Evolutionary conservation across 108 stramenopile genomes (phyloP), one percentile per base, ranked within the genome.

Genomic region (Stephanodiscus minutulus): DNA sequence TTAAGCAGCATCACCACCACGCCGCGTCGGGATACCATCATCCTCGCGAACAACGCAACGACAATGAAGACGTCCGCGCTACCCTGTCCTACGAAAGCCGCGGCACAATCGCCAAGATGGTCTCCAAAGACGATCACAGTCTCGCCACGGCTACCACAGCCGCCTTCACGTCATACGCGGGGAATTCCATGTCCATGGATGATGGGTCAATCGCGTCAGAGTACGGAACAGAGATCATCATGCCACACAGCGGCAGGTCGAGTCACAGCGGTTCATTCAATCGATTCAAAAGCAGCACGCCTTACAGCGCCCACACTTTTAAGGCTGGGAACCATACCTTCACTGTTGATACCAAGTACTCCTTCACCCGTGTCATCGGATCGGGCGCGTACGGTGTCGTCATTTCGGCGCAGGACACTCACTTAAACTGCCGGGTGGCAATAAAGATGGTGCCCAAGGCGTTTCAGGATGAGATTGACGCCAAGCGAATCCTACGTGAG

Each of bases 381-480:
- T 96, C 94, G 4, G 98, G 98, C 20, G 97, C 98, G 2, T 99
- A 99, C 64, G 99, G 99, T 12, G 98, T 98, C 13, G 99, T 99
- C 27, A 98, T 99, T 31, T 94, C 88, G 6, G 91, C 92, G 3
- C 81, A 82, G 15, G 93, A 96, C 61, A 74, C 82, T 33, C 88
- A 82, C 25, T 63, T 61, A 22, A 82, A 81, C 22, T 77, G 89
- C 52, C 61, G 61, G 9, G 98, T 98, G 52, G 99, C 99, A 22
- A 98, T 99, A 63, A 99, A 99, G 77, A 99, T 98, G 93, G 91
- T 98, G 7, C 92, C 97, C 3, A 86, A 80, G 64, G 92, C 92
- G 7, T 98, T 98, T 82, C 93, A 98, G 31, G 99, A 99, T 77
- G 92, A 98, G 65, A 92, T 98, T 46, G 99, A 99, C 74, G 99